These are phyloP conservation scores for Knufia petricola DNA, from an alignment of 2,329 filamentous ascomycete genomes.

Conservation along the genomic window DNA sequence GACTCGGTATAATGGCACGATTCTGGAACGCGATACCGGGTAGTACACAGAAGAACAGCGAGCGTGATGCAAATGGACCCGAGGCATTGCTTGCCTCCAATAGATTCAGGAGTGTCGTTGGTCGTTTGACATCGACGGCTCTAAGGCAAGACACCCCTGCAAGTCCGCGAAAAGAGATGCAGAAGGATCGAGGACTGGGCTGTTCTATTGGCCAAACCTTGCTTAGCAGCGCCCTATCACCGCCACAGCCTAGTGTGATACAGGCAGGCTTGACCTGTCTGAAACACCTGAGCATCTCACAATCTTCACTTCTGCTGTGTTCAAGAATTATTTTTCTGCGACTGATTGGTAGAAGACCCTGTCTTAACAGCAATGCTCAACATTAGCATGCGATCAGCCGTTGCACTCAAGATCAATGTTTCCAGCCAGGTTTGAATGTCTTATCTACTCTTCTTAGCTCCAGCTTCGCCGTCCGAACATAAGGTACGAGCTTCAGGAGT, in stretches of 20 bases:
- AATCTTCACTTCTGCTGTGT: not conserved
- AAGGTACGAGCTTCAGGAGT: not conserved
- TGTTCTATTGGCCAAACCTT: not conserved
- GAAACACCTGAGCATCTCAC: conserved; percentile 1
- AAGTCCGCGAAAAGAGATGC: not conserved
- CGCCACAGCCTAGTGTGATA: not conserved
- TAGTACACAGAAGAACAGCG: too few species aligned
- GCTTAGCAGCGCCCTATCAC: not conserved
- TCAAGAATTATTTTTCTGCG: not conserved
- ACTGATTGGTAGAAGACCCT: not conserved
- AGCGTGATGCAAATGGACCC: not conserved
- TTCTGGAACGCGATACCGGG: not conserved
- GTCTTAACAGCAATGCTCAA: too few species aligned
- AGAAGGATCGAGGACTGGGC: not conserved
- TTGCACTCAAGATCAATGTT: not conserved
- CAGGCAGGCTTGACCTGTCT: not conserved
- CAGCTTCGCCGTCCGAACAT: not conserved
- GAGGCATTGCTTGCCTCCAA: not conserved
- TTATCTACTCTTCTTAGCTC: not conserved
- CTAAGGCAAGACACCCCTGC: not conserved
- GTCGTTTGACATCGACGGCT: conserved; percentile 4
- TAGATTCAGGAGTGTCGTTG: conserved; percentile 9
- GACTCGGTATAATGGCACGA: not conserved
- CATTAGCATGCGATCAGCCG: too few species aligned
- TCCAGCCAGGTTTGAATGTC: not conserved